Evolutionary conservation across 208 protist species (phyloP), one percentile per base, ranked within the genome.

Genomic region (Trypanosoma congolense): DNA sequence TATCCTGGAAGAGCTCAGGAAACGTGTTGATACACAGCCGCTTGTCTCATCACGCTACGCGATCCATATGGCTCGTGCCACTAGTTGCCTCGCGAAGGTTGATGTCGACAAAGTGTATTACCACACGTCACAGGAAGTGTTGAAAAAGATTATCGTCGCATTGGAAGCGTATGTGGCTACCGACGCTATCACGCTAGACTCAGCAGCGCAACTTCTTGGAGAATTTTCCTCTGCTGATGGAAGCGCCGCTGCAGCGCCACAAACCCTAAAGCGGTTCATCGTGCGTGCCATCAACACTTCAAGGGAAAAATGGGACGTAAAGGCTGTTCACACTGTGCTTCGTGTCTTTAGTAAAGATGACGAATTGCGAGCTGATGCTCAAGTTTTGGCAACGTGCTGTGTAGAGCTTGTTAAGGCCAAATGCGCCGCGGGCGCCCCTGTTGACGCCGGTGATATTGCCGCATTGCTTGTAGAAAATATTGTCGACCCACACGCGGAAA

Each of bases 401-500:
- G 35, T 65, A n/a, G 58, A 70, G 1, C 22, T 40, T 56, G 52
- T 70, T 45, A 47, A 56, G 24, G 36, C 44, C n/a, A 56, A 59
- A 28, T 44, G 31, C 47, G 18, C 25, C 9, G 31, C 56, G 5
- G 47, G 47, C 43, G 40, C 51, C 1, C 44, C 53, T 19, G 57
- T 70, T 19, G 52, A 57, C 36, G 57, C 64, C n/a, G 43, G 22
- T 40, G 56, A 63, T 5, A 45, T 70, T 55, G 58, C 64, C 9
- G 66, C 64, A 0, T 58, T 73, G 12, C 62, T 77, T 33, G 56
- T 61, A 42, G 25, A 61, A 29, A 53, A 44, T 59, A 60, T 67
- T 72, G 59, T 66, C 38, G 28, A 65, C 48, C 73, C 18, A 25
- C 67, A 42, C 59, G 75, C 65, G 49, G 66, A 66, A 55, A 56